A percentile compares a stretch with the other conserved stretches of the same genome.
phyloP scores from a whole-genome alignment of 1,284 basidiomycete species.

The Takashimella koratensis region DNA sequence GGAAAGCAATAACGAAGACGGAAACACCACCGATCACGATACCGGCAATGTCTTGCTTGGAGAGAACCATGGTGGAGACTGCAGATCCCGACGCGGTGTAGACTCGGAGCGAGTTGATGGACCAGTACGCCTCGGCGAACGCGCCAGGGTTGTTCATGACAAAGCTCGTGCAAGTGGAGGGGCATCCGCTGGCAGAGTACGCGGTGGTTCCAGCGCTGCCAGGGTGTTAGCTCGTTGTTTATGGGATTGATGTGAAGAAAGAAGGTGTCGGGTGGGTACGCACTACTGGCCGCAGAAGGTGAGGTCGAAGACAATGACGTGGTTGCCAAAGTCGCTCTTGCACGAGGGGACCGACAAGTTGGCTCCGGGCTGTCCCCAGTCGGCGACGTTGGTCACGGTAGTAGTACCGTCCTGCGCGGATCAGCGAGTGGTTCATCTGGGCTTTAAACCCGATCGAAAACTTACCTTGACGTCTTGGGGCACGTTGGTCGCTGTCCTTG shows the following conservation, averaged over 20 bases:
- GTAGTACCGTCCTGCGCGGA: conserved; percentile 20
- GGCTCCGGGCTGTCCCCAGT: conserved; percentile 33
- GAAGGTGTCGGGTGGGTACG: not conserved
- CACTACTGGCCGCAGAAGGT: conserved; percentile 47
- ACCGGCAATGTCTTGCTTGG: not conserved
- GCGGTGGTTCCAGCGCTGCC: conserved; percentile 25
- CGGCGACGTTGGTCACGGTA: conserved; percentile 23
- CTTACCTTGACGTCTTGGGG: conserved; percentile 41
- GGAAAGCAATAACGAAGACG: not conserved
- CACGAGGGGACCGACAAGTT: conserved; percentile 39
- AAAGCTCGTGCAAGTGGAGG: conserved; percentile 32
- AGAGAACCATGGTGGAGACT: not conserved
- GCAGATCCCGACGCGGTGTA: conserved; percentile 47
- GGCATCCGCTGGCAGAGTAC: conserved; percentile 34
- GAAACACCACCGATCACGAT: not conserved
- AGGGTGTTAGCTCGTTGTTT: not conserved
- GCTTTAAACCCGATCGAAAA: not conserved
- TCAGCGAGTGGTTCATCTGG: not conserved
- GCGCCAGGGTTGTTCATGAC: conserved; percentile 57
- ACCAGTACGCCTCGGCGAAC: conserved; percentile 62
- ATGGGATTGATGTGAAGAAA: not conserved
- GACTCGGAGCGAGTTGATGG: conserved; percentile 58
- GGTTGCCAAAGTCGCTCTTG: conserved; percentile 34
- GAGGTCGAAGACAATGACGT: conserved; percentile 46
- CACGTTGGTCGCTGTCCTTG: conserved; percentile 29